phyloP scores from a whole-genome alignment of 2,329 filamentous ascomycete genomes.

The Fusarium chlamydosporum region DNA sequence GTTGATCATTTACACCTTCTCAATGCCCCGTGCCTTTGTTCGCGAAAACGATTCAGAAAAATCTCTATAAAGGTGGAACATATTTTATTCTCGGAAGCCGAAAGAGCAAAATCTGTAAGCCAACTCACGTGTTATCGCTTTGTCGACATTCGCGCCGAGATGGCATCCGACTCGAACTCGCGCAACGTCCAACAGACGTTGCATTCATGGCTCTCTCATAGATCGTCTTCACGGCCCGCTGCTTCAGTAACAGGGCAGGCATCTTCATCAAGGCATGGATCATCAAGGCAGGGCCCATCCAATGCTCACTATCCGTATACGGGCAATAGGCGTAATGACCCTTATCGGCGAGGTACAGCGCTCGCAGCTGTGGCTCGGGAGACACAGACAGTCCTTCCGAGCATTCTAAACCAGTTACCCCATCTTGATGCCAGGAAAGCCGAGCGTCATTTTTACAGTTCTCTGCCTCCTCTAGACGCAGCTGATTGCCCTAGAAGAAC shows the following conservation, averaged over 20 bases:
- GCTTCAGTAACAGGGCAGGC: constrained; percentile 23
- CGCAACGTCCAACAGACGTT: constrained; percentile 47
- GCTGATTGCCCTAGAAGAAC: constrained; percentile 60
- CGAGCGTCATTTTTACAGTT: constrained; percentile 56
- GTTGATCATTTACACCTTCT: not conserved
- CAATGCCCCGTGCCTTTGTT: not conserved
- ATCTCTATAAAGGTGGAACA: not conserved
- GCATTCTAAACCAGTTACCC: constrained; percentile 62
- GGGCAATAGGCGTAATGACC: constrained; percentile 31
- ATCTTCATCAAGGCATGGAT: constrained; percentile 28
- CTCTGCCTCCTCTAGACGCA: constrained; percentile 57
- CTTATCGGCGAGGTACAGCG: constrained; percentile 40
- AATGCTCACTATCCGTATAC: constrained; percentile 19
- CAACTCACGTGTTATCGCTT: not conserved
- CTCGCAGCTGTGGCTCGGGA: constrained; percentile 63
- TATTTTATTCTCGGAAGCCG: constrained; percentile 1
- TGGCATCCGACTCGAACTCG: constrained; percentile 16
- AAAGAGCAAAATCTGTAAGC: not conserved
- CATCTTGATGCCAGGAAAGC: constrained; percentile 56
- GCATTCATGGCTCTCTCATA: constrained; percentile 49
- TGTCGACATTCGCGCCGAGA: constrained; percentile 4
- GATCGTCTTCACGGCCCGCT: constrained; percentile 21
- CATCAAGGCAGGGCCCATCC: constrained; percentile 28
- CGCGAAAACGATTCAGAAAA: not conserved
- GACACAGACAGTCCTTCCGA: constrained; percentile 63